These are phyloP conservation scores for Thalassiosira sp. DNA, from an alignment of 352 stramenopile genomes.

Conservation along the genomic window DNA sequence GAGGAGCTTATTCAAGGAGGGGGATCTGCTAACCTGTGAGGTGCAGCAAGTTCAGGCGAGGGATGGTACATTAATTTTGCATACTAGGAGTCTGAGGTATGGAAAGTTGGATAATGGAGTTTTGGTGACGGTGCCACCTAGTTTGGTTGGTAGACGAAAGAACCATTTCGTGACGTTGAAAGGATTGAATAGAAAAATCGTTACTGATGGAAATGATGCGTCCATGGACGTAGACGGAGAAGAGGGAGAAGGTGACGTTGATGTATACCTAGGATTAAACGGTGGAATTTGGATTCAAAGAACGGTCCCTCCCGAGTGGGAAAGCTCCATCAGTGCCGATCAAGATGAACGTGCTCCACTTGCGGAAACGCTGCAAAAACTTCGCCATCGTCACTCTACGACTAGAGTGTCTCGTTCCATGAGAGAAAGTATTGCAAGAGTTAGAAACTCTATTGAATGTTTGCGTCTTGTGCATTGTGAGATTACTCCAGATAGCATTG, in stretches of 20 bases:
- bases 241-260: conserved; percentile 68
- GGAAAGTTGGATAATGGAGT: conserved; percentile 94
- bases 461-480: conserved; percentile 88
- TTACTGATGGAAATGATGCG: conserved; percentile 14
- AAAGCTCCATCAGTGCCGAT: conserved; percentile 59
- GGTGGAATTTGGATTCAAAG: conserved; percentile 94
- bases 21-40: conserved; percentile 94
- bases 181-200: conserved; percentile 62
- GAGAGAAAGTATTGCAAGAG: conserved; percentile 86
- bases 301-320: conserved; percentile 73
- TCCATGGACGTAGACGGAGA: conserved; percentile 47
- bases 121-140: conserved; percentile 88
- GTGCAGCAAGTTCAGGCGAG: conserved; percentile 82
- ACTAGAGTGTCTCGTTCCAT: conserved; percentile 85
- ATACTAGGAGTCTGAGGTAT: conserved; percentile 93
- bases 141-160: conserved; percentile 91
- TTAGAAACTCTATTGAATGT: conserved; percentile 88
- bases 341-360: conserved; percentile 74
- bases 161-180: conserved; percentile 91
- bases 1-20: conserved; percentile 92
- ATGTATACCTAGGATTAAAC: conserved; percentile 93
- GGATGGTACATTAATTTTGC: conserved; percentile 91
- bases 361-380: conserved; percentile 91
- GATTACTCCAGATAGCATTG: conserved; percentile 91
- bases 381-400: conserved; percentile 86